Base-by-base conservation (phyloP, 352 stramenopile species). In the Pythium folliculosum region DNA sequence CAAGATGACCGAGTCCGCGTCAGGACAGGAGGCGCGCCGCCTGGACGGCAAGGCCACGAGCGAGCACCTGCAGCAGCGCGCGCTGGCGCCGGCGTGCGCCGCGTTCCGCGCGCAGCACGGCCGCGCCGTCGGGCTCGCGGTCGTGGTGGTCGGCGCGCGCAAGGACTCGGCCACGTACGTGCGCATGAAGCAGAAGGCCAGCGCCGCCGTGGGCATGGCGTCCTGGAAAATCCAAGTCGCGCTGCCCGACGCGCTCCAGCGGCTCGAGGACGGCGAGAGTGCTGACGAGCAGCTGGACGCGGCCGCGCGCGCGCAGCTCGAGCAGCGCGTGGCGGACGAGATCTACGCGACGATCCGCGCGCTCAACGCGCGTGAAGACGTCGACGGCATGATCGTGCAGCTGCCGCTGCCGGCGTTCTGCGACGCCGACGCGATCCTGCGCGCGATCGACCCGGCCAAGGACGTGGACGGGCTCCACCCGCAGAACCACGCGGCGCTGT, bases 401-500 rank as follows among this genome's bases (percentile, higher is more conserved):
- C 81, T 99, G 71, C 97, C 66, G 60, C 98, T 78, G 82, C 98
- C 63, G 27, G 73, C 22, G 74, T 90, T 99, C 76, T 97, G 99
- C 53, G 82, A 99, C 78, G 92, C 99, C 73, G 80, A 90, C 57
- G 80, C 66, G 22, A 96, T 99, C 40, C 85, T 99, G 38, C 72
- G 84, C 49, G 85, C 84, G 3, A 98, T 99, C 50, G 81, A 82
- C 25, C 83, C 90, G 4, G 76, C 49, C 35, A 99, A 99, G 73
- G 98, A 99, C 75, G 97, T 99, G 13, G 98, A 99, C 67, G 98
- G 98, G 0, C 83, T 99, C 54, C 96, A 99, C 73, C 96, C 98
- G 16, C 56, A 92, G n/a, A 99, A 99, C 83, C 93, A 99, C 47
- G 97, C 95, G 19, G 86, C 88, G 55, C 78, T 99, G 8, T 91